These are phyloP conservation scores for Hordeum marinum DNA, from an alignment of 176 grass and related monocot genomes.

Conservation along the genomic window DNA sequence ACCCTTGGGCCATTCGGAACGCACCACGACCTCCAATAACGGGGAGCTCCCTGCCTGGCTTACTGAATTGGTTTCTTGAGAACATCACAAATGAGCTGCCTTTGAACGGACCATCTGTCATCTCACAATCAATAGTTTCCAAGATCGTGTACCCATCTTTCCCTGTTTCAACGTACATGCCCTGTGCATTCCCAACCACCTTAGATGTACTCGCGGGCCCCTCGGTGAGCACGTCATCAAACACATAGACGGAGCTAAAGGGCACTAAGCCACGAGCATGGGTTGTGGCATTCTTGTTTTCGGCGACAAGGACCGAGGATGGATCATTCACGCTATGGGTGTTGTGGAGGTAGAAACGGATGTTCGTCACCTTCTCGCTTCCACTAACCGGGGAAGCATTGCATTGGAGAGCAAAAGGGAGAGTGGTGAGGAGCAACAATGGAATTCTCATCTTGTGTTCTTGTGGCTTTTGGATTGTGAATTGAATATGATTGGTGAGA, in stretches of 20 bases:
- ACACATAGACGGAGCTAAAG: constrained; percentile 6
- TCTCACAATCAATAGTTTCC: neutral
- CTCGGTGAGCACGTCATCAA: neutral
- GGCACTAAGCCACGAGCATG: constrained; percentile 9
- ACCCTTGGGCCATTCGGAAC: constrained; percentile 46
- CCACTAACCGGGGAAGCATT: neutral
- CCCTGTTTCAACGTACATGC: neutral
- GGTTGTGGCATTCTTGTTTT: neutral
- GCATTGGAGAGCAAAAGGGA: neutral
- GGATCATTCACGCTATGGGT: neutral
- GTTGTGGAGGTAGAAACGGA: constrained; percentile 3
- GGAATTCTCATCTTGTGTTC: neutral
- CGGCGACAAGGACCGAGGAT: neutral
- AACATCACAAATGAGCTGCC: neutral
- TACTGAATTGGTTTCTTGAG: constrained; percentile 8
- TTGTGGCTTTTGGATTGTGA: neutral
- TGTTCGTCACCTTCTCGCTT: neutral
- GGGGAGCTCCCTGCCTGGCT: constrained; percentile 33
- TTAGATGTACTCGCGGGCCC: neutral
- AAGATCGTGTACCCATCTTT: constrained; percentile 13
- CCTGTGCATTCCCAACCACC: neutral
- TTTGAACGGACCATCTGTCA: constrained; percentile 27
- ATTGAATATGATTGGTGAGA: neutral
- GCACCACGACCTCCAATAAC: constrained; percentile 50
- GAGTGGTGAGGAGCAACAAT: neutral